phyloP scores from a whole-genome alignment of 208 protist genomes.

The Lotmaria passim region DNA sequence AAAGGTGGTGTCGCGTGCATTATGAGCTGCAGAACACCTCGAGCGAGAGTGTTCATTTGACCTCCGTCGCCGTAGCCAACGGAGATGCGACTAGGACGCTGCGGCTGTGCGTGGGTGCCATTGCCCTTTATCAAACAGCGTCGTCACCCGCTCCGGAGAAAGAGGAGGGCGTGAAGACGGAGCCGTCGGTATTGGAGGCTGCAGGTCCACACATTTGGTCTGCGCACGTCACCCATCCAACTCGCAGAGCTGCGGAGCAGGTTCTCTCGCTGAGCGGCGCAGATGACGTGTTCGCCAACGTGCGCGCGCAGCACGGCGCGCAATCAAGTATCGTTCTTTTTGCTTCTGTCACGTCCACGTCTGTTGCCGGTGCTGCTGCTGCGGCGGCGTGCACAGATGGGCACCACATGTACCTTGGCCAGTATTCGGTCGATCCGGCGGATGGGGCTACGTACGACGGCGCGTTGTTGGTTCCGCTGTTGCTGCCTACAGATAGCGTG shows the following conservation, averaged over 20 bases:
- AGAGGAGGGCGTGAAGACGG: too few relatives aligned
- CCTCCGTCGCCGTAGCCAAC: conserved; percentile 28
- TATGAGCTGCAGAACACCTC: conserved; percentile 29
- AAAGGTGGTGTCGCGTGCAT: conserved; percentile 15
- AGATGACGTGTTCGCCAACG: conserved; percentile 10
- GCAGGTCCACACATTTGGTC: conserved; percentile 13
- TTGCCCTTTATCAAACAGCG: conserved; percentile 25
- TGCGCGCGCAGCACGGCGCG: conserved; percentile 10
- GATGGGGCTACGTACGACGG: conserved; percentile 18
- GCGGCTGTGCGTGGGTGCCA: conserved; percentile 43
- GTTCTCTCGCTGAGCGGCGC: conserved; percentile 31
- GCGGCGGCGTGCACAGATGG: neutral
- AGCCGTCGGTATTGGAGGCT: neutral
- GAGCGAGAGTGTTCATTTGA: conserved; percentile 23
- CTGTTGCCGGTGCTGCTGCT: neutral
- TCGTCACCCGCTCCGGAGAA: too few relatives aligned
- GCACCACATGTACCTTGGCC: conserved; percentile 41
- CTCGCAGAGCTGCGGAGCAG: conserved; percentile 20
- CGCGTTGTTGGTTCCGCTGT: conserved; percentile 21
- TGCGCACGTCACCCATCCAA: conserved; percentile 11
- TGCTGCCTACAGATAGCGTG: conserved; percentile 9
- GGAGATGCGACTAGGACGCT: conserved; percentile 27
- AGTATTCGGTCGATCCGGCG: conserved; percentile 30
- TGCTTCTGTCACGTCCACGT: conserved; percentile 17
- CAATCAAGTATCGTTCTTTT: conserved; percentile 35